phyloP scores from a whole-genome alignment of 176 grass and related monocot genomes.

The Carex littledalei region DNA sequence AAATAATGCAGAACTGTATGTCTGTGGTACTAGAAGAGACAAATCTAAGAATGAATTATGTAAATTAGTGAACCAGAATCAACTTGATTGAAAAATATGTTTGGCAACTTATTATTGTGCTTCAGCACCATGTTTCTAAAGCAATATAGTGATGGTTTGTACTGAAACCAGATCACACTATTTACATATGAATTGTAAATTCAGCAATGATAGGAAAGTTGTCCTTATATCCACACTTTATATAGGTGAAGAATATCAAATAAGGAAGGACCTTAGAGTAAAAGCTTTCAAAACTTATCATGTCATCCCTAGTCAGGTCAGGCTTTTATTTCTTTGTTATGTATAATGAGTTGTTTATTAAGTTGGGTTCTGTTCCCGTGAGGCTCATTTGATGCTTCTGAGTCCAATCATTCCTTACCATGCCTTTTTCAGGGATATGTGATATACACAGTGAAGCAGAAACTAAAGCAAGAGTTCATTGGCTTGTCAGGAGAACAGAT shows the following conservation, averaged over 20 bases:
- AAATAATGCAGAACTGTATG: not conserved
- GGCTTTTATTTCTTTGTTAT: not conserved
- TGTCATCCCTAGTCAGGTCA: constrained; percentile 80
- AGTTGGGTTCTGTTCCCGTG: not conserved
- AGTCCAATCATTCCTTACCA: not conserved
- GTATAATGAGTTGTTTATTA: not conserved
- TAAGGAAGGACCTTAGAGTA: constrained; percentile 86
- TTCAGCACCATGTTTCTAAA: not conserved
- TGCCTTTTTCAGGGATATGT: constrained; percentile 60
- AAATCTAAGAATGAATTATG: not conserved
- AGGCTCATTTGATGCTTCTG: not conserved
- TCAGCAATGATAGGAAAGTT: not conserved
- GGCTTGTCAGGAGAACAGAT: constrained; percentile 71
- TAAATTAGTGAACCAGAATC: constrained; percentile 1
- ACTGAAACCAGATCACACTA: not conserved
- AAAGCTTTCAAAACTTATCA: constrained; percentile 93
- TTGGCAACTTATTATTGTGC: not conserved
- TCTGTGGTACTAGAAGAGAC: not conserved
- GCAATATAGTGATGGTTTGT: not conserved
- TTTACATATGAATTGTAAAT: not conserved
- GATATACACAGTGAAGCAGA: constrained; percentile 75
- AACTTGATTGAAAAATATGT: not conserved
- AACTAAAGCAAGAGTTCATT: constrained; percentile 70
- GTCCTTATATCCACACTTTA: constrained; percentile 19
- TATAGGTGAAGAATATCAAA: constrained; percentile 60